Base-by-base conservation (phyloP, 768 basidiomycete species). In the Tylopilus intermedius region DNA sequence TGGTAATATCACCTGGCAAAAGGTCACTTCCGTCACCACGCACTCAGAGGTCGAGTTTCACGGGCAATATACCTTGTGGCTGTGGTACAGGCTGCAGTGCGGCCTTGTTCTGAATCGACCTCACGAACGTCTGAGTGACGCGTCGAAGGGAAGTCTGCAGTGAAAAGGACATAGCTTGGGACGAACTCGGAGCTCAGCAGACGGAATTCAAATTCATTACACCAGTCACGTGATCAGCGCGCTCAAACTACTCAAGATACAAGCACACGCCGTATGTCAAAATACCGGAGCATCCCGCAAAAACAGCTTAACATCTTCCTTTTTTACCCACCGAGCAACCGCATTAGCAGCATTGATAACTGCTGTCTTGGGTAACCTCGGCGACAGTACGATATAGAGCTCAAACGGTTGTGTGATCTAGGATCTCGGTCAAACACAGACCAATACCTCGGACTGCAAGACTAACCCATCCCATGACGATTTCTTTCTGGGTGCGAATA, bases 341-440 rank as follows among this genome's bases (percentile, higher is more conserved):
- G 85, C 78, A 65, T 97, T 95, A 8, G 95, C 96, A 5, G 93
- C 89, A 11, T 84, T 82, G 13, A 97, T 84, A 1, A 82, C 85
- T 0, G 89, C 92, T 47, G 84, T 86, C 76, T 97, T 97, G 6
- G 95, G 90, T 48, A 97, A 65, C 45, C 79, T 76, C 9, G 91
- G 89, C 1, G 92, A 90, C 13, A 94, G 67, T 0, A 88, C 77
- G 46, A 95, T 71, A 65, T 96, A 98, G 14, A 98, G 71, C 67
- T 98, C 96, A 63, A 96, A 97, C 0, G 86, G 85, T 62, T 93
- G 88, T 0, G 94, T 96, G 53, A 94, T 87, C 94, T 98, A 63
- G 29, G 11, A 44, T 24, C 5, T 10, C 24, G 3, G 30, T 60
- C 37, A 14, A 46, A 35, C 41, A 10, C 10, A 41, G 27, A 15